Evolutionary conservation across 371 early-diverging fungal genomes (phyloP).

Genomic region (Rhizopus delemar): DNA sequence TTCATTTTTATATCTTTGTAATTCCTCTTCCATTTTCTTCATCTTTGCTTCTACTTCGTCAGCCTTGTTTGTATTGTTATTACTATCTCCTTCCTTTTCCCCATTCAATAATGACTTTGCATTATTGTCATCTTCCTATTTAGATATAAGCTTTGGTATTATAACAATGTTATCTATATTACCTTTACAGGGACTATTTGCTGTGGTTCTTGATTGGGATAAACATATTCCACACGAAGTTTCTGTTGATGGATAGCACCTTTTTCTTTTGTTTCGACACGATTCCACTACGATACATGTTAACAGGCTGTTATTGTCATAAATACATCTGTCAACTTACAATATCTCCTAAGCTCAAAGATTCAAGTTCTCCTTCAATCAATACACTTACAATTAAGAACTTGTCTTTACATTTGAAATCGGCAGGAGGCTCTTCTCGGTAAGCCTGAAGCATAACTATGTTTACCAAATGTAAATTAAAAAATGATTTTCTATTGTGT

Average conservation of each 20-base stretch:
- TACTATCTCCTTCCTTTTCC: neutral
- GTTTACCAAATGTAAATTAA: neutral
- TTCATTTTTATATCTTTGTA: conserved; percentile 16
- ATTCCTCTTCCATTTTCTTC: conserved; percentile 19
- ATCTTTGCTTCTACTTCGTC: conserved; percentile 16
- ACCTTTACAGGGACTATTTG: neutral
- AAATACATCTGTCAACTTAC: conserved; percentile 16
- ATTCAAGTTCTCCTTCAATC: conserved; percentile 28
- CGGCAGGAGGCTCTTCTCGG: conserved; percentile 68
- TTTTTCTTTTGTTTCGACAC: conserved; percentile 17
- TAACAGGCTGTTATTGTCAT: neutral
- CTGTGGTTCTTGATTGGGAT: neutral
- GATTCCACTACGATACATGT: conserved; percentile 15
- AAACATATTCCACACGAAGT: conserved; percentile 19
- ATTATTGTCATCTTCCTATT: no score
- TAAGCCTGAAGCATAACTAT: conserved; percentile 77
- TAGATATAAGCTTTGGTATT: no score
- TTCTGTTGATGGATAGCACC: conserved; percentile 17
- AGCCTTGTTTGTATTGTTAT: neutral
- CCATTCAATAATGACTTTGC: neutral
- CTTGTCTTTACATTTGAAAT: conserved; percentile 82
- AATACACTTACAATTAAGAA: conserved; percentile 71
- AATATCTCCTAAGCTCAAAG: conserved; percentile 42
- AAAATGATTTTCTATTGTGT: neutral
- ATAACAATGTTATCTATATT: no score